These are phyloP conservation scores for Dactylis glomerata DNA, from an alignment of 176 grass and related monocot species.

Conservation along the genomic window DNA sequence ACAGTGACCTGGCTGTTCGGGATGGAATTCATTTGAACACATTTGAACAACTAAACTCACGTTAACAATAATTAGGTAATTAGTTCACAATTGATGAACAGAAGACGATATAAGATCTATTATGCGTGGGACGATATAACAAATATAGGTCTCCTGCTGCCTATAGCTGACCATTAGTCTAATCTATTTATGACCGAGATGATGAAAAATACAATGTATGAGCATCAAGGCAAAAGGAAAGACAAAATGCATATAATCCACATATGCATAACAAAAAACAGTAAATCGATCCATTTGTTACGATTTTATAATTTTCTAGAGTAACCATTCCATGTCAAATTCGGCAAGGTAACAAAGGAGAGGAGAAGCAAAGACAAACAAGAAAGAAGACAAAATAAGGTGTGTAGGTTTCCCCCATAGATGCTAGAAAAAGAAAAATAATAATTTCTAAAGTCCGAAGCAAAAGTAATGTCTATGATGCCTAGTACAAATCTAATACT, in stretches of 20 bases:
- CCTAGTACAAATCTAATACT: background rate
- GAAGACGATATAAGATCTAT: background rate
- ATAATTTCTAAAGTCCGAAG: background rate
- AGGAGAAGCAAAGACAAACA: no score
- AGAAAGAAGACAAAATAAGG: no score
- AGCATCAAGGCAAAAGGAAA: background rate
- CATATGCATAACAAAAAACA: background rate
- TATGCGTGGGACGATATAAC: background rate
- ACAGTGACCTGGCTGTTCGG: constrained; percentile 51
- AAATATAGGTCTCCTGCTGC: background rate
- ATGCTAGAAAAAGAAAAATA: background rate
- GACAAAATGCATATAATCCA: background rate
- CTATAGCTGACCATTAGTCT: background rate
- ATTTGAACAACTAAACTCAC: background rate
- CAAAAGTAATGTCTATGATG: background rate
- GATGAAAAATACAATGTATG: background rate
- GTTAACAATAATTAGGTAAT: background rate
- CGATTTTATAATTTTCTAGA: background rate
- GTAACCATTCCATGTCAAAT: background rate
- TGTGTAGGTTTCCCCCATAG: background rate
- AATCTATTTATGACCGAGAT: background rate
- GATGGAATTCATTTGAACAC: constrained; percentile 4
- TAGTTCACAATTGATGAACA: background rate
- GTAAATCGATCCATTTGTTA: background rate
- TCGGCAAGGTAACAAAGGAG: background rate